Base-by-base conservation (phyloP, 768 basidiomycete genomes). In the Cyathus striatus region DNA sequence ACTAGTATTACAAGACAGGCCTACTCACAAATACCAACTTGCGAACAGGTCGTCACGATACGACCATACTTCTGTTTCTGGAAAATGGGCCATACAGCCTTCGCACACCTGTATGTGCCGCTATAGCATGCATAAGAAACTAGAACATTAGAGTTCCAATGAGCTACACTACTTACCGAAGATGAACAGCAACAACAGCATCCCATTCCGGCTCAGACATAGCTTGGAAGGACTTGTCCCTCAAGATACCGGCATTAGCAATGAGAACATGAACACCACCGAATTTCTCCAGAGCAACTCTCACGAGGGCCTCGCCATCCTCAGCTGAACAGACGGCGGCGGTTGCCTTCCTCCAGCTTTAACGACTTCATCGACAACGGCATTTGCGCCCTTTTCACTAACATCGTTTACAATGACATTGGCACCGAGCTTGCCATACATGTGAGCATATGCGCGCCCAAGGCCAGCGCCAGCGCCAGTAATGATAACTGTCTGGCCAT, bases 351-450 rank as follows among this genome's bases (percentile, higher is more conserved):
- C 96, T 26, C 95, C 94, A 49, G 79, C 91, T 61, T 82, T 78
- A 47, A 77, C 73, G 45, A 98, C 79, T 58, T 97, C 93, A n/a
- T 84, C 77, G 14, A 90, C 91, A 2, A 98, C 93, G 6, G 75
- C 66, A 17, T 79, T 78, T 5, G 93, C 93, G 2, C 78, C 84
- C 52, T 92, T 89, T 56, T 84, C 86, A 59, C 75, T 91, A 37
- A 97, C 84, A 55, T 99, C 96, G 59, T 98, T 99, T 33, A 98
- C 81, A 35, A 98, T 88, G 23, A 99, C 89, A 53, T 96, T 96
- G 7, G 92, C 95, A n/a, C 96, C 95, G 6, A 94, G 80, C 42
- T 78, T 81, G 20, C 77, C 89, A 57, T 86, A 98, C 88, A 97
- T 89, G 33, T 86, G 73, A 0, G 96, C 89, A 57, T 98, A 96